phyloP scores from a whole-genome alignment of 2,329 filamentous ascomycete species.

The Teratosphaeria nubilosa region DNA sequence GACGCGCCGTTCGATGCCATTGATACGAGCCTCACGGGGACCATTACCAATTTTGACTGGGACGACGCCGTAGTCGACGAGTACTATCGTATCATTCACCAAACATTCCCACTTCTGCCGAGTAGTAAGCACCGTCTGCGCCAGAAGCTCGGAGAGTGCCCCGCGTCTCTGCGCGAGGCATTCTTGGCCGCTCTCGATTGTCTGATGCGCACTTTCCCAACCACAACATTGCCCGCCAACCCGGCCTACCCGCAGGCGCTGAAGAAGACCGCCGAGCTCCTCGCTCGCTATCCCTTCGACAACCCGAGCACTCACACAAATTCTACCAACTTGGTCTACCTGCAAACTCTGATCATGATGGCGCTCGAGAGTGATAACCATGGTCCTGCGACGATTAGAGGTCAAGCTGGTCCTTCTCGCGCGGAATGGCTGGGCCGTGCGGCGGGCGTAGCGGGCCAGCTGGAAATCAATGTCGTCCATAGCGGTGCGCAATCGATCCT shows the following conservation, averaged over 20 bases:
- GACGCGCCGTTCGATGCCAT: conserved; percentile 20
- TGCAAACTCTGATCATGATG: conserved; percentile 58
- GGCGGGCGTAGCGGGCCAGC: conserved; percentile 54
- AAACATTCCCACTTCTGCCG: conserved; percentile 56
- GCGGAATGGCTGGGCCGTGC: conserved; percentile 53
- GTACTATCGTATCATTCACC: conserved; percentile 56
- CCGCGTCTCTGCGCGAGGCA: conserved; percentile 48
- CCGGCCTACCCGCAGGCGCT: conserved; percentile 26
- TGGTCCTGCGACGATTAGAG: conserved; percentile 36
- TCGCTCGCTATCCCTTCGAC: conserved; percentile 37
- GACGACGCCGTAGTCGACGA: conserved; percentile 36
- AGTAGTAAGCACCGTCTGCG: conserved; percentile 47
- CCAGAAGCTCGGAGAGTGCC: conserved; percentile 47
- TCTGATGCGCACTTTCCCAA: conserved; percentile 46
- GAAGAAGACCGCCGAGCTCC: conserved; percentile 34
- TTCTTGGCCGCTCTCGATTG: conserved; percentile 54
- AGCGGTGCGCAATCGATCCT: conserved; percentile 26
- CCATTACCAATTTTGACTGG: conserved; percentile 31
- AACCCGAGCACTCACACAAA: conserved; percentile 30
- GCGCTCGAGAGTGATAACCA: conserved; percentile 55
- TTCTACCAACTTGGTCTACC: conserved; percentile 43
- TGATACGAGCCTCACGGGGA: conserved; percentile 7
- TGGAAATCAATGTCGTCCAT: conserved; percentile 48
- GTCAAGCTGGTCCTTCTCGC: conserved; percentile 39
- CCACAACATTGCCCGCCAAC: conserved; percentile 27